These are phyloP conservation scores for Peltaster fructicola DNA, from an alignment of 2,329 filamentous ascomycete species.

Conservation along the genomic window DNA sequence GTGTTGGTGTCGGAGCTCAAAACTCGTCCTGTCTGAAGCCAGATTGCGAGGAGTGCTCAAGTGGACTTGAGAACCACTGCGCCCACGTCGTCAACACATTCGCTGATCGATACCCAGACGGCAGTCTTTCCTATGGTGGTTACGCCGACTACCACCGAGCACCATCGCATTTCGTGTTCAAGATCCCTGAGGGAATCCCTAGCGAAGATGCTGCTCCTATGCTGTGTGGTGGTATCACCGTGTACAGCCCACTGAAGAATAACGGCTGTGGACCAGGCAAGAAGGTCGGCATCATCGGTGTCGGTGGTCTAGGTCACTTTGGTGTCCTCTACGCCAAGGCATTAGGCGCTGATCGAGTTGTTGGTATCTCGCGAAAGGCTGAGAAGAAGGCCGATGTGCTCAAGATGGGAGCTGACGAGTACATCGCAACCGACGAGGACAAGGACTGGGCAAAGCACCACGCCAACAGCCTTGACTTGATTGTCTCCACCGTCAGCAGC, in stretches of 20 bases:
- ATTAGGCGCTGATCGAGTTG: conserved; percentile 47
- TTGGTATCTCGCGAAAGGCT: conserved; percentile 44
- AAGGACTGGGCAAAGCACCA: conserved; percentile 42
- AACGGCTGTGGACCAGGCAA: conserved; percentile 54
- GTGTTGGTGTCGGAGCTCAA: conserved; percentile 33
- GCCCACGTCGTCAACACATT: conserved; percentile 15
- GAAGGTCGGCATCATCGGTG: conserved; percentile 50
- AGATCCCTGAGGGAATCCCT: conserved; percentile 33
- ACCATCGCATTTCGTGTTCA: conserved; percentile 37
- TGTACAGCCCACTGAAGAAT: conserved; percentile 49
- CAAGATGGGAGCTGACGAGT: conserved; percentile 42
- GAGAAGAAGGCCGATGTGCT: conserved; percentile 42
- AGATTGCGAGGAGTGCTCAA: conserved; percentile 36
- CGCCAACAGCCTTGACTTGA: conserved; percentile 36
- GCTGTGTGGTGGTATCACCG: conserved; percentile 61
- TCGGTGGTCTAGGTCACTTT: conserved; percentile 54
- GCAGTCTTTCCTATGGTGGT: conserved; percentile 41
- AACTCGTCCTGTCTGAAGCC: conserved; percentile 29
- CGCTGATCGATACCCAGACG: conserved; percentile 14
- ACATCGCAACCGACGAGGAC: conserved; percentile 40
- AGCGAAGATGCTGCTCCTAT: conserved; percentile 46
- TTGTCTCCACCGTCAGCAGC: conserved; percentile 40
- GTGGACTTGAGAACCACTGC: conserved; percentile 25
- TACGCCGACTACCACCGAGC: conserved; percentile 37
- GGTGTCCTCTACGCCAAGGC: conserved; percentile 54